Evolutionary conservation across 306 rosid species (phyloP).

Genomic region (Ceratonia siliqua): DNA sequence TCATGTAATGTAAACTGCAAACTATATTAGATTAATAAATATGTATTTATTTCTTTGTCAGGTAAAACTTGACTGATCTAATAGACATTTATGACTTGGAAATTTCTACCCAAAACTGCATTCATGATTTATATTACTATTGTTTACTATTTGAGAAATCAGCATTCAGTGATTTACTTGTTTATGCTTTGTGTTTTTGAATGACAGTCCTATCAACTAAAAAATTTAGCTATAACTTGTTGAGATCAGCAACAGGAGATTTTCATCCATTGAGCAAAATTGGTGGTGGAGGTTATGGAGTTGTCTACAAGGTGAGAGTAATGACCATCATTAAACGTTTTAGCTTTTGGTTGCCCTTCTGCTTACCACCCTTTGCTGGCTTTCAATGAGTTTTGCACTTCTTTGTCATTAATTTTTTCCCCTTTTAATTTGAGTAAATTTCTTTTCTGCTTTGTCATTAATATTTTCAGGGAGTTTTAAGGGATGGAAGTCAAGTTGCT

Average conservation of each 20-base stretch:
- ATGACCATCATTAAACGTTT: neutral
- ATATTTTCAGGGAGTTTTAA: slow-evolving; percentile 70
- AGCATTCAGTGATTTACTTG: slow-evolving; percentile 14
- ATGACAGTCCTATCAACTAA: slow-evolving; percentile 55
- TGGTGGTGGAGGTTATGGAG: slow-evolving; percentile 95
- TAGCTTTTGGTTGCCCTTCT: neutral
- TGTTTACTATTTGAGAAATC: neutral
- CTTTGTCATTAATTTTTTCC: neutral
- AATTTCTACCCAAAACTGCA: slow-evolving; percentile 15
- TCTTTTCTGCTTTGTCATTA: slow-evolving; percentile 17
- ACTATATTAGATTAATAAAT: neutral
- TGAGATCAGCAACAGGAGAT: slow-evolving; percentile 83
- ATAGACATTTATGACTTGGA: slow-evolving; percentile 17
- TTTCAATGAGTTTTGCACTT: neutral
- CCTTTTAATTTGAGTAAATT: neutral
- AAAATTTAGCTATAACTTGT: slow-evolving; percentile 54
- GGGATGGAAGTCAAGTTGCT: slow-evolving; percentile 77
- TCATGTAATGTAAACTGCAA: neutral
- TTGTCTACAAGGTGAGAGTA: slow-evolving; percentile 72
- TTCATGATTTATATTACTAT: neutral
- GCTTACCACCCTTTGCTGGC: slow-evolving; percentile 4
- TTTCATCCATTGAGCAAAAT: slow-evolving; percentile 80
- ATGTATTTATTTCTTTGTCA: slow-evolving; percentile 3
- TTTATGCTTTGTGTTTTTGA: slow-evolving; percentile 35
- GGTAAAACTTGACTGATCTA: slow-evolving; percentile 14